phyloP scores from a whole-genome alignment of 2,329 filamentous ascomycete genomes.

The Xylariales sp. region DNA sequence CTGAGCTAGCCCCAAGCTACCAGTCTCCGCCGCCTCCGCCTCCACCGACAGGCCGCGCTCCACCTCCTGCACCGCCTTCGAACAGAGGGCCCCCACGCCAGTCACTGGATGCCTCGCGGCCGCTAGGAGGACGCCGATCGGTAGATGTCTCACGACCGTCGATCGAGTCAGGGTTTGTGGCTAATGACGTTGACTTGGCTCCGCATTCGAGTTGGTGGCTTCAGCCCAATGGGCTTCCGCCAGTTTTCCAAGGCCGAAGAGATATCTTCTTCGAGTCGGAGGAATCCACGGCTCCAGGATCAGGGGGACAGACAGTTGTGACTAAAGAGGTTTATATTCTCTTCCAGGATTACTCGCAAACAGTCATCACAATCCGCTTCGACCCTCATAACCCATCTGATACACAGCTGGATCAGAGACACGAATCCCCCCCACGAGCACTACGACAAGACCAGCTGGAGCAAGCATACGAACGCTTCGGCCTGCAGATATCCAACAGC shows the following conservation, averaged over 20 bases:
- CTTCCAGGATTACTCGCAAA: constrained; percentile 95
- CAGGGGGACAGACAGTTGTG: constrained; percentile 65
- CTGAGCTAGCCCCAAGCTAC: constrained; percentile 40
- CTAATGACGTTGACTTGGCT: constrained; percentile 78
- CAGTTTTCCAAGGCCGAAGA: constrained; percentile 73
- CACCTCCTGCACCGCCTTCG: constrained; percentile 30
- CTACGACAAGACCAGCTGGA: constrained; percentile 93
- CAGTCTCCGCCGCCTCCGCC: constrained; percentile 37
- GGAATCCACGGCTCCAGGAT: constrained; percentile 65
- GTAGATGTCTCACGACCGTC: constrained; percentile 70
- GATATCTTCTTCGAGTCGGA: constrained; percentile 82
- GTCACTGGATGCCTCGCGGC: constrained; percentile 61
- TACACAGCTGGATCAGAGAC: constrained; percentile 75
- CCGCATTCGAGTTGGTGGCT: constrained; percentile 81
- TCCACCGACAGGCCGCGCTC: constrained; percentile 41
- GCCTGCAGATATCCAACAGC: constrained; percentile 69
- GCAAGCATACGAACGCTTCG: constrained; percentile 75
- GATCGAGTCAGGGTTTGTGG: constrained; percentile 76
- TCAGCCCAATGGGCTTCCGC: constrained; percentile 72
- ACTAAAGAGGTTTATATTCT: constrained; percentile 83
- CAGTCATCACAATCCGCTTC: constrained; percentile 75
- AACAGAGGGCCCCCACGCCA: constrained; percentile 42
- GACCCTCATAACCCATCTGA: constrained; percentile 71
- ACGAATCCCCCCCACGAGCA: constrained; percentile 75
- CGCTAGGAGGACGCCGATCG: constrained; percentile 51